These are phyloP conservation scores for Chondrostereum purpureum DNA, from an alignment of 1,284 basidiomycete genomes.

Conservation along the genomic window DNA sequence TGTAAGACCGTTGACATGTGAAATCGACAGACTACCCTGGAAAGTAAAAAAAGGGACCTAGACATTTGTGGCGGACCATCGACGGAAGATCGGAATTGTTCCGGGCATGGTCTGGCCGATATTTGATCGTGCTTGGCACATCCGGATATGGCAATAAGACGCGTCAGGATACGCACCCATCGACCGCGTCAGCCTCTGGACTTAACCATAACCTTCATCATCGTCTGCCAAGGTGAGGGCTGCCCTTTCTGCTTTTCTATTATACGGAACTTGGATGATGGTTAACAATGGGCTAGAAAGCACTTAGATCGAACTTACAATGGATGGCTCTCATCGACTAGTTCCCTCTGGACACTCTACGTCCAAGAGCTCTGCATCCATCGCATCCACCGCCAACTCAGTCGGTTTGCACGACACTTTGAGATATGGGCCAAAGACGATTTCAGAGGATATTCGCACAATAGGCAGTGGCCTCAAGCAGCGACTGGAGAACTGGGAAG, in stretches of 20 bases:
- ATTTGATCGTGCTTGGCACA: background rate
- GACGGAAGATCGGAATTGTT: no score
- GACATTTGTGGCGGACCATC: no score
- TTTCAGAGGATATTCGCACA: constrained; percentile 63
- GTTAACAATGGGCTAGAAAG: no score
- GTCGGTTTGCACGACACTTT: constrained; percentile 78
- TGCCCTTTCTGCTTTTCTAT: no score
- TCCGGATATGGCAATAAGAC: background rate
- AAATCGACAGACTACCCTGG: no score
- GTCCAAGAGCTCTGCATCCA: constrained; percentile 53
- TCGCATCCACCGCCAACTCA: constrained; percentile 62
- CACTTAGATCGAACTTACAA: background rate
- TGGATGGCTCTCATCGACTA: background rate
- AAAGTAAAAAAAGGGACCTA: no score
- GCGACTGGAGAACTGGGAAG: constrained; percentile 80
- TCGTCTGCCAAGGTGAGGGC: background rate
- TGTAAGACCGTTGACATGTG: no score
- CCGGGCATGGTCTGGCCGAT: no score
- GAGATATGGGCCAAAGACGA: constrained; percentile 66
- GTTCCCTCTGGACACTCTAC: constrained; percentile 16
- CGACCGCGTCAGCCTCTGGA: background rate
- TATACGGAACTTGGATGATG: no score
- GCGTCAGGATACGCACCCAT: background rate
- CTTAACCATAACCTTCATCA: background rate
- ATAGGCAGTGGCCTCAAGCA: constrained; percentile 47